Conservation (phyloP, 495 filamentous ascomycete genomes). For the Penicillium bovifimosum region DNA sequence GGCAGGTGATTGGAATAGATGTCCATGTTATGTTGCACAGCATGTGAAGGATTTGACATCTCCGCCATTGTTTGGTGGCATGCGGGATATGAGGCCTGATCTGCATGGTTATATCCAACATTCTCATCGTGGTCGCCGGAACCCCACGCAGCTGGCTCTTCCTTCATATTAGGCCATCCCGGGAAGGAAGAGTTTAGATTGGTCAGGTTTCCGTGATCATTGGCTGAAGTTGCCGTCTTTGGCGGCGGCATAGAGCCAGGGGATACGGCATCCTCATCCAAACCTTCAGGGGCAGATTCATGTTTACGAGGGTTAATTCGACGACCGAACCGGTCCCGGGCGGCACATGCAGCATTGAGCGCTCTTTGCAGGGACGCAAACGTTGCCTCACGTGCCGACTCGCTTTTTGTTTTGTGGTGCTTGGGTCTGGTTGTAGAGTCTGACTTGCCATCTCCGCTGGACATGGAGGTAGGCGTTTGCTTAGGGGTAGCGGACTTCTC, state of each 20-base stretch:
- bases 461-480: slow-evolving; percentile 20
- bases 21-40: slow-evolving; percentile 13
- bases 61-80: slow-evolving; percentile 23
- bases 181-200: slow-evolving; percentile 22
- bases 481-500: slow-evolving; percentile 32
- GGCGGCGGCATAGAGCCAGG: slow-evolving; percentile 30
- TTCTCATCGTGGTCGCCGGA: slow-evolving; percentile 25
- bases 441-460: slow-evolving; percentile 22
- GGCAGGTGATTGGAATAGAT: slow-evolving; percentile 18
- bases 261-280: slow-evolving; percentile 24
- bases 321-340: slow-evolving; percentile 32
- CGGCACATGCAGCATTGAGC: slow-evolving; percentile 40
- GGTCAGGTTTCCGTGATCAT: slow-evolving; percentile 13
- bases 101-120: slow-evolving; percentile 19
- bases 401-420: slow-evolving; percentile 40
- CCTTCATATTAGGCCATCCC: slow-evolving; percentile 32
- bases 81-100: slow-evolving; percentile 12
- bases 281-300: slow-evolving; percentile 10
- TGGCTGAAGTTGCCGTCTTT: slow-evolving; percentile 6
- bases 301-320: slow-evolving; percentile 17
- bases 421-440: slow-evolving; percentile 18
- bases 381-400: slow-evolving; percentile 40
- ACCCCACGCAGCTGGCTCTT: slow-evolving; percentile 31
- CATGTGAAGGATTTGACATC: slow-evolving; percentile 14
- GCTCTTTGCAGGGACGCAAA: slow-evolving; percentile 44